These are phyloP conservation scores for Cryptosporidium sp. DNA, from an alignment of 169 alveolate species.

Conservation along the genomic window DNA sequence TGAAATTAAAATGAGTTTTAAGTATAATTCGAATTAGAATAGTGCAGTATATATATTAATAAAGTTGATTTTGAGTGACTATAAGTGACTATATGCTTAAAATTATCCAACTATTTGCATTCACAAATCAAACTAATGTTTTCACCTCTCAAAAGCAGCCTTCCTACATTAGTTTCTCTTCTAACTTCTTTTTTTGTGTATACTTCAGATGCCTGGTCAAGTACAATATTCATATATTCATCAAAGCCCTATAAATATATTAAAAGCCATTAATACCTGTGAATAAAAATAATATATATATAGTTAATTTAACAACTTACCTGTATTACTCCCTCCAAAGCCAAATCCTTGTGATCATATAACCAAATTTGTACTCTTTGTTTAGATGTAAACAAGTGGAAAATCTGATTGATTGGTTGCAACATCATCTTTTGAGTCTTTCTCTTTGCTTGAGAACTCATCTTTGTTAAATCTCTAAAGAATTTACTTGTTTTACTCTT, in stretches of 20 bases:
- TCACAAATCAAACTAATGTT: conserved; percentile 92
- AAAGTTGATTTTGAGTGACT: background rate
- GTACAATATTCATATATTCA: conserved; percentile 96
- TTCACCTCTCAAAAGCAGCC: conserved; percentile 94
- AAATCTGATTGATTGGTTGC: conserved; percentile 89
- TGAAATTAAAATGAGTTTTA: no score
- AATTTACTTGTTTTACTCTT: background rate
- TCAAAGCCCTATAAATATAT: conserved; percentile 91
- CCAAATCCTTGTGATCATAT: conserved; percentile 90
- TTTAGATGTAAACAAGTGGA: conserved; percentile 91
- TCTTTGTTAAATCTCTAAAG: background rate
- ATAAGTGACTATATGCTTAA: background rate
- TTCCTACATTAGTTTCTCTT: conserved; percentile 85
- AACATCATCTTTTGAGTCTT: conserved; percentile 79
- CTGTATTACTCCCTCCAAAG: conserved; percentile 92
- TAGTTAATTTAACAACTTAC: conserved; percentile 76
- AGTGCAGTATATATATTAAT: background rate
- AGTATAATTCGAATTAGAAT: background rate
- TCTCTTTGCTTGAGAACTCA: conserved; percentile 52
- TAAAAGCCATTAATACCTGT: background rate
- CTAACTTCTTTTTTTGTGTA: conserved; percentile 88
- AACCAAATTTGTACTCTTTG: conserved; percentile 95
- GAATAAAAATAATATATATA: background rate
- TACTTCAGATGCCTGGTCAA: conserved; percentile 94
- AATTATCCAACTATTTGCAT: conserved; percentile 65